A percentile compares a stretch with the other conserved stretches of the same genome.
phyloP scores from a whole-genome alignment of 805 yeast genomes.

The Candida oleophila region DNA sequence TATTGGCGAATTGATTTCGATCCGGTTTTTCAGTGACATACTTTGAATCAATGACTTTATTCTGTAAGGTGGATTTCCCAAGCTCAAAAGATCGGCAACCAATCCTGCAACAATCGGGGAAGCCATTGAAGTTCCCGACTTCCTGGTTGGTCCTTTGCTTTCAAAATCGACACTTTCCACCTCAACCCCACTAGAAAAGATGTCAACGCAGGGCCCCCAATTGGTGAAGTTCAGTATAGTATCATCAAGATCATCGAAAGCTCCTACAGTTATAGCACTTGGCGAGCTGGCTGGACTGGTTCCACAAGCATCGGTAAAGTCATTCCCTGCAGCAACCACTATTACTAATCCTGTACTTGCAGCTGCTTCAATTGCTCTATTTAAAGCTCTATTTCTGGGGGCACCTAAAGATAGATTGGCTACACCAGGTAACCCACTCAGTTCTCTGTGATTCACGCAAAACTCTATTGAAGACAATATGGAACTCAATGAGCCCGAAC shows the following conservation, averaged over 20 bases:
- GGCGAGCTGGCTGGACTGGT: constrained; percentile 85
- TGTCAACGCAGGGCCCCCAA: constrained; percentile 89
- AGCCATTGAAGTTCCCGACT: constrained; percentile 81
- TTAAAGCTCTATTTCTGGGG: constrained; percentile 59
- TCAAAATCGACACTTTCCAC: constrained; percentile 49
- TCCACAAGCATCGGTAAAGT: constrained; percentile 71
- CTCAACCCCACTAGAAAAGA: constrained; percentile 78
- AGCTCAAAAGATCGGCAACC: constrained; percentile 52
- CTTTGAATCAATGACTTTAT: constrained; percentile 44
- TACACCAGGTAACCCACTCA: constrained; percentile 45
- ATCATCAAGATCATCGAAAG: constrained; percentile 75
- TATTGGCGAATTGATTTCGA: constrained; percentile 45
- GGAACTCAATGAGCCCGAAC: constrained; percentile 68
- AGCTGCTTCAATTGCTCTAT: constrained; percentile 77
- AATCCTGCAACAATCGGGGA: constrained; percentile 73
- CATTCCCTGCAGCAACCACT: constrained; percentile 87
- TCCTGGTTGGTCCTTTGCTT: constrained; percentile 1
- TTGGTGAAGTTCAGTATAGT: constrained; percentile 77
- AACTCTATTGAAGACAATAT: constrained; percentile 67
- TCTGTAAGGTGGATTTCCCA: constrained; percentile 45
- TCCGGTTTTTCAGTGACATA: constrained; percentile 45
- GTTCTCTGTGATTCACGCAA: constrained; percentile 57
- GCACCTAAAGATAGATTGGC: constrained; percentile 86
- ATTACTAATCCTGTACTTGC: constrained; percentile 66
- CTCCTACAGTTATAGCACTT: constrained; percentile 79